Base-by-base conservation (phyloP, 371 early-diverging fungal species). In the Agmasoma carcini region DNA sequence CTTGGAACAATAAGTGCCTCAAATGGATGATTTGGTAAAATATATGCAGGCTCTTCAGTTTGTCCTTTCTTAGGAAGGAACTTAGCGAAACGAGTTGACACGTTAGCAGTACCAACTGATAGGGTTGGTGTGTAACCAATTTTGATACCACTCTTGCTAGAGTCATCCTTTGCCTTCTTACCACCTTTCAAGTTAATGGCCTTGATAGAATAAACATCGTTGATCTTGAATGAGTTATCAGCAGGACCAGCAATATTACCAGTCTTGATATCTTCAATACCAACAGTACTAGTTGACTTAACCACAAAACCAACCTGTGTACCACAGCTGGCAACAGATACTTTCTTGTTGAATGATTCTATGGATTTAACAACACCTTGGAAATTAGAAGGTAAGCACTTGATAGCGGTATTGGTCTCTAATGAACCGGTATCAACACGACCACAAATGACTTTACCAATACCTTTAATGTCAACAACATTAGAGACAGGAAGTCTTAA, bases 361-460 rank as follows among this genome's bases (percentile, higher is more conserved):
- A 75, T 25, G 30, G 68, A 54, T 55, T 72, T 75, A 15, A 68
- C 43, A 51, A 70, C 70, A 31, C 61, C 55, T 20, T 17, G 26
- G 3, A 70, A 54, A 17, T 59, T 65, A 37, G 55, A 30, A 22
- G 75, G 75, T 39, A 70, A 27, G 36, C 68, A 51, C 2, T 40
- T 37, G 44, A 97, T 82, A 78, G 90, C 87, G 59, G 80, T 78
- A 69, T 89, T 90, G 82, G 89, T 91, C 64, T 69, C 79, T 72
- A 90, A 79, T 52, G 79, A 78, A 56, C 98, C 98, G 71, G 90
- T 84, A 75, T 91, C 92, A 29, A 93, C 90, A 74, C 90, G 81
- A 53, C 96, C 98, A 38, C 93, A 91, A 53, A 82, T 84, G 19
- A 97, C 93, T 38, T 87, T 90, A 69, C 98, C 96, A 77, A 92